Evolutionary conservation across 768 basidiomycete species (phyloP).

Genomic region (Paxillus rubicundulus): DNA sequence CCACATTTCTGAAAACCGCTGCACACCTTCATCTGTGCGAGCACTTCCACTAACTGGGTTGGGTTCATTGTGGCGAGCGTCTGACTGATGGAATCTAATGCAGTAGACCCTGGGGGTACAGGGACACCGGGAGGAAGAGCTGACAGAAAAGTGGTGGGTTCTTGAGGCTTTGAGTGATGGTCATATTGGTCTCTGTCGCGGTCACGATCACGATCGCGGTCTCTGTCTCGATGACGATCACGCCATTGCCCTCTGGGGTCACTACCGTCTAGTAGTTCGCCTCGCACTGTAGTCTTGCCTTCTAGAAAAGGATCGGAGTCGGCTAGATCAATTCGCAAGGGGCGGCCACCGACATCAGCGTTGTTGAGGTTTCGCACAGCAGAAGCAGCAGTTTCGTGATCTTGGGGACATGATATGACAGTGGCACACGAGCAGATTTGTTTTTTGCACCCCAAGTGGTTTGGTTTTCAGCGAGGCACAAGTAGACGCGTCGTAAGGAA

Average conservation of each 20-base stretch:
- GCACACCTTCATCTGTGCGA: conserved; percentile 97
- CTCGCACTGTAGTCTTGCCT: conserved; percentile 84
- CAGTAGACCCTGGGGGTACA: conserved; percentile 63
- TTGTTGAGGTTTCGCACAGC: conserved; percentile 97
- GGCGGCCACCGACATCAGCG: conserved; percentile 87
- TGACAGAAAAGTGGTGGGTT: conserved; percentile 56
- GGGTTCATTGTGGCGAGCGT: conserved; percentile 83
- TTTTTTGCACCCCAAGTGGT: neutral
- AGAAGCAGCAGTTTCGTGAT: conserved; percentile 93
- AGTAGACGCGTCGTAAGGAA: conserved; percentile 3
- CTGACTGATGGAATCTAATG: conserved; percentile 82
- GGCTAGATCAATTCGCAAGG: conserved; percentile 90
- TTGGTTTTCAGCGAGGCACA: conserved; percentile 7
- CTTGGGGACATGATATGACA: conserved; percentile 38
- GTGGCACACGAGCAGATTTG: conserved; percentile 11
- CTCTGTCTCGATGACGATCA: conserved; percentile 54
- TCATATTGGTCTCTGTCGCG: conserved; percentile 40
- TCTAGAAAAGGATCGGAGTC: conserved; percentile 91
- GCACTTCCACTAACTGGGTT: conserved; percentile 83
- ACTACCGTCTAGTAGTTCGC: conserved; percentile 73
- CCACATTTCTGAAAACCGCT: conserved; percentile 17
- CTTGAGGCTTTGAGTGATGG: conserved; percentile 30
- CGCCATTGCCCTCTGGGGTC: conserved; percentile 37
- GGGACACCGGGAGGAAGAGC: conserved; percentile 75
- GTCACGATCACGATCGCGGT: conserved; percentile 53